phyloP scores from a whole-genome alignment of 2,329 filamentous ascomycete genomes.

The Simplicillium sp. region DNA sequence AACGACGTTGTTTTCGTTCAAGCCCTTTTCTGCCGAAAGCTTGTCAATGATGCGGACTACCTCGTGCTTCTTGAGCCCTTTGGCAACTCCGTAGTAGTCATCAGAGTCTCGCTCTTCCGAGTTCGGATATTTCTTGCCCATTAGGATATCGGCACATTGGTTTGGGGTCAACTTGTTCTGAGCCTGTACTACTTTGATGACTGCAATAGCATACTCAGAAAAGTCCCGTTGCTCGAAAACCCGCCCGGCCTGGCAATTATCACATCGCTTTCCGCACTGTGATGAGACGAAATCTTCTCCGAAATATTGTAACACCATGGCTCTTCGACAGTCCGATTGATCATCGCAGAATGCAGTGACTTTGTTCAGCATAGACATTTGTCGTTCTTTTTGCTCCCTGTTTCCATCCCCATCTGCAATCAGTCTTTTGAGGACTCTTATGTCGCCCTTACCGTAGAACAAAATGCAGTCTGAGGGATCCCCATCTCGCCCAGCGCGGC shows the following conservation, averaged over 20 bases:
- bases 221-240: conserved; percentile 69
- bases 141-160: conserved; percentile 77
- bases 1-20: conserved; percentile 57
- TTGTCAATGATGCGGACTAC: conserved; percentile 76
- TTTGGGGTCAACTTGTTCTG: conserved; percentile 58
- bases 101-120: conserved; percentile 43
- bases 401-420: conserved; percentile 74
- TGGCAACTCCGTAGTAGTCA: conserved; percentile 58
- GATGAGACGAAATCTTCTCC: conserved; percentile 68
- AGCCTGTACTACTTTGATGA: conserved; percentile 58
- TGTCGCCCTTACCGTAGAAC: conserved; percentile 77
- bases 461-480: conserved; percentile 81
- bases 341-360: conserved; percentile 90
- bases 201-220: conserved; percentile 62
- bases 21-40: conserved; percentile 62
- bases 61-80: conserved; percentile 61
- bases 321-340: conserved; percentile 73
- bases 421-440: conserved; percentile 64
- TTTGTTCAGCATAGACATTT: conserved; percentile 74
- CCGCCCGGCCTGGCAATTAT: conserved; percentile 74
- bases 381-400: conserved; percentile 70
- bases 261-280: conserved; percentile 68
- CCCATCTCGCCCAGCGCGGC: conserved; percentile 86
- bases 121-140: conserved; percentile 56
- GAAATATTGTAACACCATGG: conserved; percentile 89